A percentile compares a stretch with the other conserved stretches of the same genome.
Conservation (phyloP, 2,329 filamentous ascomycete species). For the Colletotrichum trifolii region DNA sequence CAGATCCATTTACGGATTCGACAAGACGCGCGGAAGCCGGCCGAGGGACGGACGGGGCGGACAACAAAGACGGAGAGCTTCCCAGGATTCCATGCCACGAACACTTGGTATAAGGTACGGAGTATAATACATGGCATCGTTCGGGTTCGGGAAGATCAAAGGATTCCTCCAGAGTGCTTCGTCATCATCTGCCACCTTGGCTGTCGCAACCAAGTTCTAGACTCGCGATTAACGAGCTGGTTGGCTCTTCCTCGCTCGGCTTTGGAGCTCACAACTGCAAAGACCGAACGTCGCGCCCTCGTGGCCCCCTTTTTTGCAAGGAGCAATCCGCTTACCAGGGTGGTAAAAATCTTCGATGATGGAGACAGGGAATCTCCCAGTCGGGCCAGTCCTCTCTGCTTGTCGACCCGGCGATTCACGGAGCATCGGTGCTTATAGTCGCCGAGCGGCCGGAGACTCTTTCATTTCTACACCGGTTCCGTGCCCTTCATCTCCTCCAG, state of each 20-base stretch:
- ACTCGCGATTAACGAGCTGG: too few relatives aligned
- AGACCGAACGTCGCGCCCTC: slow-evolving; percentile 1
- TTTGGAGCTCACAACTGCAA: not conserved
- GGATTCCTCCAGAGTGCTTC: not conserved
- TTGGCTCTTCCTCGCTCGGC: too few relatives aligned
- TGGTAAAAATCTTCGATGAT: slow-evolving; percentile 4
- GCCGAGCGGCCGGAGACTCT: slow-evolving; percentile 13
- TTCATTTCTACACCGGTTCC: slow-evolving; percentile 6
- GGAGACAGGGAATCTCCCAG: not conserved
- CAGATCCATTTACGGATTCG: too few relatives aligned
- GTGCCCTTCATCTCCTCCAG: not conserved
- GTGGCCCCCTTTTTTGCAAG: slow-evolving; percentile 14
- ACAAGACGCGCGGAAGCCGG: slow-evolving; percentile 6
- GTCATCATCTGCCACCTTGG: slow-evolving; percentile 10
- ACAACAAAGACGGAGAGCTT: not conserved
- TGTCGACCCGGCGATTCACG: not conserved
- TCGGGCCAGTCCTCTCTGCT: not conserved
- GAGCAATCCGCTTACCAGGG: slow-evolving; percentile 4
- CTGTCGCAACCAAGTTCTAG: not conserved
- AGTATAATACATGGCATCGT: not conserved
- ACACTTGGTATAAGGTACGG: too few relatives aligned
- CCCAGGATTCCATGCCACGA: not conserved
- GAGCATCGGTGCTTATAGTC: slow-evolving; percentile 26
- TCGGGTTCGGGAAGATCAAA: not conserved
- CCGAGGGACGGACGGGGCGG: not conserved